These are phyloP conservation scores for Miscanthus sacchariflorus DNA, from an alignment of 202 grass and related monocot species.

Conservation along the genomic window DNA sequence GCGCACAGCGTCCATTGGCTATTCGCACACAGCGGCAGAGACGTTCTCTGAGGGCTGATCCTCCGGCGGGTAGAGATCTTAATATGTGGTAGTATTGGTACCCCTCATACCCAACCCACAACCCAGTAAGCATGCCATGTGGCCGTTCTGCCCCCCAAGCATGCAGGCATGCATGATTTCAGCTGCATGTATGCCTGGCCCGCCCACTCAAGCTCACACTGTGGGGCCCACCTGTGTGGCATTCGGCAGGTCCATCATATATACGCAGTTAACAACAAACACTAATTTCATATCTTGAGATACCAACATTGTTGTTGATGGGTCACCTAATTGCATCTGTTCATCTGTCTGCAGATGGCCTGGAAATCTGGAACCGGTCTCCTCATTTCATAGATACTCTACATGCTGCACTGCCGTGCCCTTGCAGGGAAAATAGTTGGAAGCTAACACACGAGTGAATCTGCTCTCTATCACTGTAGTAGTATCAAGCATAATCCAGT, in stretches of 20 bases:
- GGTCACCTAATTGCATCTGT: neutral
- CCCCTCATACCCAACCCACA: neutral
- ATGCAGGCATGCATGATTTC: neutral
- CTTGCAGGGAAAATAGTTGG: neutral
- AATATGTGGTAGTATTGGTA: no score
- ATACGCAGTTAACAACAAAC: neutral
- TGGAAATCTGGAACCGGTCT: conserved; percentile 32
- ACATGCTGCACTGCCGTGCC: neutral
- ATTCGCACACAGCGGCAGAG: no score
- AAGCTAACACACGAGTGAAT: neutral
- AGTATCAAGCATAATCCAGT: neutral
- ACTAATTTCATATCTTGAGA: neutral
- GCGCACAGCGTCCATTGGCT: no score
- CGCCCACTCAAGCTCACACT: neutral
- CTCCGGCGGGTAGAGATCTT: no score
- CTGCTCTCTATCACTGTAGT: neutral
- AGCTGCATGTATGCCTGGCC: neutral
- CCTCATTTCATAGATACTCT: neutral
- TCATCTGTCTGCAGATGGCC: neutral
- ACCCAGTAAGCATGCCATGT: neutral
- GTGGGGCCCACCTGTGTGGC: neutral
- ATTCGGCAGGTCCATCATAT: neutral
- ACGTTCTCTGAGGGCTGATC: no score
- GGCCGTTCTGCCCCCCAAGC: neutral
- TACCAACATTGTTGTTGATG: conserved; percentile 14